phyloP scores from a whole-genome alignment of 768 basidiomycete species.

The Rhizopogon sp. region DNA sequence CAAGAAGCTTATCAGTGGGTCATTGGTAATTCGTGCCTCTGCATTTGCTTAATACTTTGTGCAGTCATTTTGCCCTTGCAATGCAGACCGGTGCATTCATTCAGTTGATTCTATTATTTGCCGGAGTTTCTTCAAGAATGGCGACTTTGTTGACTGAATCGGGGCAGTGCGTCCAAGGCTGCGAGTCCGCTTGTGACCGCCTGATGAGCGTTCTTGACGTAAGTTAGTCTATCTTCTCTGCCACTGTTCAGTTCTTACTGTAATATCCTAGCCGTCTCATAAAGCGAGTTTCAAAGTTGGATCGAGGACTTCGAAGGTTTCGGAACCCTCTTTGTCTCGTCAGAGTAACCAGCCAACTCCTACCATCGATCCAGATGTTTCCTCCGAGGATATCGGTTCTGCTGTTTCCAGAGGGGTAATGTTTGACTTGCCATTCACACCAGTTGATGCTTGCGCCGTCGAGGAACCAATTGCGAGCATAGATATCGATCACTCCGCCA shows the following conservation, averaged over 20 bases:
- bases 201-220: slow-evolving; percentile 30
- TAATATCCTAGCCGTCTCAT: slow-evolving; percentile 12
- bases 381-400: slow-evolving; percentile 12
- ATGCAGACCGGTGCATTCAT: slow-evolving; percentile 75
- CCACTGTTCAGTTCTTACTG: slow-evolving; percentile 4
- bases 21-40: not conserved
- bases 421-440: not conserved
- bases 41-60: not conserved
- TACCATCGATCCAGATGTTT: slow-evolving; percentile 1
- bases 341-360: not conserved
- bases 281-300: not conserved
- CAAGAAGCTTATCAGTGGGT: slow-evolving; percentile 52
- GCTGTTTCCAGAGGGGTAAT: slow-evolving; percentile 4
- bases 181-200: slow-evolving; percentile 21
- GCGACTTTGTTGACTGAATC: slow-evolving; percentile 41
- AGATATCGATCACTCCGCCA: not conserved
- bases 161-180: slow-evolving; percentile 29
- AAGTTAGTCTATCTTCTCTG: slow-evolving; percentile 5
- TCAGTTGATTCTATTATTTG: slow-evolving; percentile 57
- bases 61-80: slow-evolving; percentile 55
- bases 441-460: not conserved
- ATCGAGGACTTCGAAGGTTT: not conserved
- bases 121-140: slow-evolving; percentile 59
- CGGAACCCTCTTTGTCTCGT: not conserved
- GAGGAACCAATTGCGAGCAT: not conserved